Evolutionary conservation across 1,284 basidiomycete species (phyloP).

Genomic region (Pterulicium gracile): DNA sequence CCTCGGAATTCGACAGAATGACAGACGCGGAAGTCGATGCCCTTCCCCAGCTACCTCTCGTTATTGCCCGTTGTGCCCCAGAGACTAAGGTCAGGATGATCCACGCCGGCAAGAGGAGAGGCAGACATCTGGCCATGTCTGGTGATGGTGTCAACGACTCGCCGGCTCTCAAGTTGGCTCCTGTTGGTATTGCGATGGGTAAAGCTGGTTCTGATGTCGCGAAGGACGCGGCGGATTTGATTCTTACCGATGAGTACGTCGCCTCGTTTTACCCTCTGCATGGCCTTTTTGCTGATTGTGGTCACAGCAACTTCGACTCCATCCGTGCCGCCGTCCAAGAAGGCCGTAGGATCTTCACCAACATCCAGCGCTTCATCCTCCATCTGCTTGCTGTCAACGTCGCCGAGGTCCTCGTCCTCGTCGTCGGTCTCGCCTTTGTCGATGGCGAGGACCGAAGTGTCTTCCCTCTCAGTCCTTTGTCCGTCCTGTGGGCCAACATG

Average conservation of each 20-base stretch:
- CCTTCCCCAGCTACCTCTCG: conserved; percentile 28
- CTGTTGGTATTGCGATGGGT: conserved; percentile 10
- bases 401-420: neutral
- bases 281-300: neutral
- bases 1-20: conserved; percentile 49
- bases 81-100: conserved; percentile 30
- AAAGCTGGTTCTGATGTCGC: conserved; percentile 8
- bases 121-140: neutral
- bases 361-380: neutral
- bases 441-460: neutral
- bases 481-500: neutral
- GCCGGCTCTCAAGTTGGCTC: conserved; percentile 6
- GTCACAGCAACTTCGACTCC: neutral
- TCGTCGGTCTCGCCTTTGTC: neutral
- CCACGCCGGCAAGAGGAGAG: neutral
- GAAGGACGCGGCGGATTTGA: conserved; percentile 9
- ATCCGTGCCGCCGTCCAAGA: neutral
- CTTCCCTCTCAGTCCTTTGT: neutral
- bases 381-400: neutral
- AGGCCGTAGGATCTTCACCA: neutral
- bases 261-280: neutral
- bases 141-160: conserved; percentile 5
- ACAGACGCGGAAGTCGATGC: conserved; percentile 46
- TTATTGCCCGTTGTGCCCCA: conserved; percentile 29
- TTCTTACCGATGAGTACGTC: conserved; percentile 7